Conservation (phyloP, 2,329 filamentous ascomycete genomes). For the Phaeophleospora eucalypticola region DNA sequence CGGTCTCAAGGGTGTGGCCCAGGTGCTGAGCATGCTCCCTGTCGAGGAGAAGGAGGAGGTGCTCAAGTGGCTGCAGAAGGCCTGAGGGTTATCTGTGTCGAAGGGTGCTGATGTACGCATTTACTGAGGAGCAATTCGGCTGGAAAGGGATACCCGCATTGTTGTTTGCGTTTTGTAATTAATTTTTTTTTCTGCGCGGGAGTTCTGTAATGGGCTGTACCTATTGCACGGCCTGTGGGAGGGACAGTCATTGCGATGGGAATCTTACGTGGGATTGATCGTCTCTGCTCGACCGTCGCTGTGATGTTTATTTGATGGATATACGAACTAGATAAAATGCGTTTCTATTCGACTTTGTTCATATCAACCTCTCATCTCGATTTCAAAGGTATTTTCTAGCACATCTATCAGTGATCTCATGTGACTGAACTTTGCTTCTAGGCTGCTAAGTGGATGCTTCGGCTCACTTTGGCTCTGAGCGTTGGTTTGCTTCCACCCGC, state of each 20-base stretch:
- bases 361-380: too few species aligned
- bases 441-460: too few species aligned
- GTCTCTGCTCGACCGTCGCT: not conserved
- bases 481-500: too few species aligned
- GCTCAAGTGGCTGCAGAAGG: constrained; percentile 52
- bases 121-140: constrained; percentile 1
- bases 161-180: not conserved
- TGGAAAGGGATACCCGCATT: not conserved
- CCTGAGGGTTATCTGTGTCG: constrained; percentile 25
- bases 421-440: too few species aligned
- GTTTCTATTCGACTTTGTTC: not conserved
- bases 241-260: not conserved
- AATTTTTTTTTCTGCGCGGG: too few species aligned
- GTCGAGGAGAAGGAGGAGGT: constrained; percentile 83
- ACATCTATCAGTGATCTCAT: too few species aligned
- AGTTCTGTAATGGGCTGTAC: not conserved
- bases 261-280: not conserved
- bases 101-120: constrained; percentile 5
- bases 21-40: constrained; percentile 80
- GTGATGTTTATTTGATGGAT: not conserved
- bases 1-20: constrained; percentile 78
- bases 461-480: too few species aligned
- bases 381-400: too few species aligned
- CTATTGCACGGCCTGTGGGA: not conserved
- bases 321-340: not conserved